Base-by-base conservation (phyloP, 306 rosid species). In the Citrullus mucosospermus region DNA sequence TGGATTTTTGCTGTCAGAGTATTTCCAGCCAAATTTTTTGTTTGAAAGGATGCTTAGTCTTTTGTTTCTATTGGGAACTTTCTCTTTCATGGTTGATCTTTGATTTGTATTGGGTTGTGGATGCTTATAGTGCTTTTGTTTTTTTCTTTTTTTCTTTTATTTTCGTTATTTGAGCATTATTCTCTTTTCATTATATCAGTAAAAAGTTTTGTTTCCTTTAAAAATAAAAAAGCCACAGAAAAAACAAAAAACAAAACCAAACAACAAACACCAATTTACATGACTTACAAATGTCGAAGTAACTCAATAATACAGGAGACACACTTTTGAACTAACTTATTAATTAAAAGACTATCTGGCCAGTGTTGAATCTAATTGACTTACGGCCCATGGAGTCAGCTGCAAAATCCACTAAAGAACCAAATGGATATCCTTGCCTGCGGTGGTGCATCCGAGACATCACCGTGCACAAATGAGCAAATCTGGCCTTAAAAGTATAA, bases 391-490 rank as follows among this genome's bases (percentile, higher is more conserved):
- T 82, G 9, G 93, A 80, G 82, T 96, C 99, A 12, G 99, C 91
- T 9, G 99, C 99, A 88, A 96, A 96, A 85, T 96, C 99, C 58
- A 96, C 99, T n/a, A 96, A 82, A 55, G 99, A 92, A 82, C 97
- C 99, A 84, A 96, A 96, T 41, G 99, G 99, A 85, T 96, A 96
- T 78, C 99, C 99, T 85, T 91, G 92, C 79, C 98, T 91, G 36
- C 96, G 91, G 78, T 96, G 99, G 86, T 96, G 99, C 99, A 96
- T 96, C 66, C 91, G 98, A 54, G 99, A 96, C 99, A 96, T 96
- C 54, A 91, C 91, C 59, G 99, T 87, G 93, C 99, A 96, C 88
- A 96, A 86, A 87, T 96, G 99, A 88, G 99, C 97, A 88, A 96
- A 96, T 80, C 99, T 96, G 78, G 99, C 97, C 99, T 95, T 86